Base-by-base conservation (phyloP, 2,329 filamentous ascomycete genomes). In the Plectosphaerella plurivora region DNA sequence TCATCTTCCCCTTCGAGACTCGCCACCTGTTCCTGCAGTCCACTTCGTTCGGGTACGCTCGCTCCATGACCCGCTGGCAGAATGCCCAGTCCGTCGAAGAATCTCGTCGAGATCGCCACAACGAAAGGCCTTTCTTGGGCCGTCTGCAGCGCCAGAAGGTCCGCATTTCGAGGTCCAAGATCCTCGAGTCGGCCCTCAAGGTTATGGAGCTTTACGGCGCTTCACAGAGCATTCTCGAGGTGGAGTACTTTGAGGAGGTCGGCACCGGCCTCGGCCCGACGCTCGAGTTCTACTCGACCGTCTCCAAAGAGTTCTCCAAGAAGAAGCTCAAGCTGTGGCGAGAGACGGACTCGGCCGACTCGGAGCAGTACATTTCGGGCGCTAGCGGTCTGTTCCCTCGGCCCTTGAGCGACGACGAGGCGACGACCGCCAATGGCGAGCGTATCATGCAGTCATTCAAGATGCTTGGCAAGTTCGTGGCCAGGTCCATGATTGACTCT, bases 201-300 rank as follows among this genome's bases (percentile, higher is more conserved):
- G 94, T 99, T 28, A 97, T 99, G 93, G 93, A 99, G 61, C 81
- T 97, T 3, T 99, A 99, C 63, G 94, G 94, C 1, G 90, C 90
- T n/a, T 96, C 93, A 1, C 90, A 96, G 54, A 97, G 93, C 66
- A 89, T 97, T 25, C 74, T 99, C 1, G 94, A 99, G 65, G 93
- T 99, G 2, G 95, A 99, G 64, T 99, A 99, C 65, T 99, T 99
- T 60, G 94, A 97, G 63, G 94, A 99, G 71, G 94, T 99, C 20
- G 94, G 94, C 52, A 99, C 95, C 22, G 94, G 94, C 46, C 78
- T 99, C 45, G 94, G 94, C 0, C 94, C 94, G 4, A 99, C 94
- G 0, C 79, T 99, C 14, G 94, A 99, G 66, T 99, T 99, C 68
- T 99, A 99, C 71, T 96, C 94, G 0, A 96, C 90, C 0, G 93